These are phyloP conservation scores for Saccharomycopsis capsularis DNA, from an alignment of 805 yeast species.

Conservation along the genomic window DNA sequence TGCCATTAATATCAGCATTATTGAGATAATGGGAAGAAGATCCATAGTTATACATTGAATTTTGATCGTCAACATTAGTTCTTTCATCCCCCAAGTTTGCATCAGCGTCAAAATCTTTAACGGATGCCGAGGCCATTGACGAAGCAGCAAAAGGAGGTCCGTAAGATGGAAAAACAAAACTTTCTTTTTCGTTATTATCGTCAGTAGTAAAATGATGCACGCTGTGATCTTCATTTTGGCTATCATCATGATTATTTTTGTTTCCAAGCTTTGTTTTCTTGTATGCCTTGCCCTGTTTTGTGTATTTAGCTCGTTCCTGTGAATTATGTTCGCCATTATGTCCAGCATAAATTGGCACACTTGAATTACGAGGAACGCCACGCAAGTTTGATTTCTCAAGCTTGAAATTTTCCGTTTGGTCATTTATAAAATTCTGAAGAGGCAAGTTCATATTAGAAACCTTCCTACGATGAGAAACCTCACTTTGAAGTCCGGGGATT, in stretches of 20 bases:
- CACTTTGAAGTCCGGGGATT: too few species aligned
- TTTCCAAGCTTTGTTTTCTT: slow-evolving; percentile 19
- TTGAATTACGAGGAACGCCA: background rate
- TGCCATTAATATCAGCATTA: too few species aligned
- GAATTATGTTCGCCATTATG: background rate
- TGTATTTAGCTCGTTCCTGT: slow-evolving; percentile 24
- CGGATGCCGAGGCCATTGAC: slow-evolving; percentile 1
- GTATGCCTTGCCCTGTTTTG: slow-evolving; percentile 29
- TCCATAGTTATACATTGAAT: background rate
- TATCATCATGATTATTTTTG: slow-evolving; percentile 4
- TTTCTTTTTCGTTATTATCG: background rate
- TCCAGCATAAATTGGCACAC: background rate
- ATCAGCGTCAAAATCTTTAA: slow-evolving; percentile 7
- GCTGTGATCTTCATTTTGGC: slow-evolving; percentile 1
- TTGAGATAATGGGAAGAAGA: background rate
- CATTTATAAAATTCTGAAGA: slow-evolving; percentile 14
- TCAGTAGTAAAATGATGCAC: too few species aligned
- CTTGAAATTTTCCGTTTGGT: slow-evolving; percentile 4
- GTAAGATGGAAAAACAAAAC: background rate
- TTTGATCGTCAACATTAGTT: slow-evolving; percentile 5
- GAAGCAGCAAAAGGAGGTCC: background rate
- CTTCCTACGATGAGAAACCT: too few species aligned
- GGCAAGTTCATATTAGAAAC: slow-evolving; percentile 25
- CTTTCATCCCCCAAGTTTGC: slow-evolving; percentile 4
- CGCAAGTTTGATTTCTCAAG: slow-evolving; percentile 1